Conservation (phyloP, 2,329 filamentous ascomycete genomes). For the Phyllosticta paracitricarpa region DNA sequence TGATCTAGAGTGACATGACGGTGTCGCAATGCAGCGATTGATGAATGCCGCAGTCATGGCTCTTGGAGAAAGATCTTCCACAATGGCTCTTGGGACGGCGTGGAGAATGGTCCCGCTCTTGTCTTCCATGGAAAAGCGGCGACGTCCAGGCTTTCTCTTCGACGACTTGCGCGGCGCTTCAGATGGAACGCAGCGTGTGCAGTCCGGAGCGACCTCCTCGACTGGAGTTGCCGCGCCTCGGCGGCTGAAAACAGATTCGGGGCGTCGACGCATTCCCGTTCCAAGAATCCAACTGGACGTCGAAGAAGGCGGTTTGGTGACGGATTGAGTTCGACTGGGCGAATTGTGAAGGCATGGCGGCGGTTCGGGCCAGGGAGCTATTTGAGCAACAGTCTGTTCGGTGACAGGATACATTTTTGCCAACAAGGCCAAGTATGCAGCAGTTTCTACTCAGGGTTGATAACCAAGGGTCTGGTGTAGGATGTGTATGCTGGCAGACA, state of each 20-base stretch:
- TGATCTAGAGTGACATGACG: background rate
- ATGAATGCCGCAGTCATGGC: background rate
- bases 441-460: background rate
- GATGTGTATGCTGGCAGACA: background rate
- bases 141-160: background rate
- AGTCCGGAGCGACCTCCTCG: background rate
- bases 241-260: slow-evolving; percentile 26
- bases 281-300: background rate
- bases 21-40: background rate
- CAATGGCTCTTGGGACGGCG: slow-evolving; percentile 21
- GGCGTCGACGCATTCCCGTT: slow-evolving; percentile 2
- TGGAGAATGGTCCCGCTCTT: slow-evolving; percentile 18
- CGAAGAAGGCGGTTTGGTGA: background rate
- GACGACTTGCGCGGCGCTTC: background rate
- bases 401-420: background rate
- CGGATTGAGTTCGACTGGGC: slow-evolving; percentile 4
- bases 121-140: background rate
- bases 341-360: slow-evolving; percentile 8
- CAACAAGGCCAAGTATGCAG: background rate
- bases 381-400: background rate
- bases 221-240: slow-evolving; percentile 19
- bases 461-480: background rate
- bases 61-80: background rate
- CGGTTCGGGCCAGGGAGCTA: slow-evolving; percentile 6
- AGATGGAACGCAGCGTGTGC: background rate